Evolutionary conservation across 2,329 filamentous ascomycete species (phyloP).

Genomic region (Colletotrichum tofieldiae): DNA sequence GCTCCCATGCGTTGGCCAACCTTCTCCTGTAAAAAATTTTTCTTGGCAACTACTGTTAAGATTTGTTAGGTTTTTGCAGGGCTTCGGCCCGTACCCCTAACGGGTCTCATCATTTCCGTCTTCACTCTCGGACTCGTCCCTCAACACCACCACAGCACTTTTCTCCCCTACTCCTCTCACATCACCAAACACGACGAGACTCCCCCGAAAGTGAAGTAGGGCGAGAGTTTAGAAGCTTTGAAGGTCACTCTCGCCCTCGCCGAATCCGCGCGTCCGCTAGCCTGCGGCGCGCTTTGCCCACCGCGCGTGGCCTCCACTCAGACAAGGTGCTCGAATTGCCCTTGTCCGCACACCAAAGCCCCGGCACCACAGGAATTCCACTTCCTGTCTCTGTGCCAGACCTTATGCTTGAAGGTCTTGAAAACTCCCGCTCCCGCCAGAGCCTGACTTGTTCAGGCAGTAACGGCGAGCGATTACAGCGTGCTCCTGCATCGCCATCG

Average conservation of each 20-base stretch:
- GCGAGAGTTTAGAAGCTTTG: conserved; percentile 11
- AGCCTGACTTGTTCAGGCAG: conserved; percentile 15
- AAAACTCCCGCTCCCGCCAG: background rate
- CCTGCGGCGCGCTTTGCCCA: conserved; percentile 8
- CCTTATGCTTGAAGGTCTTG: conserved; percentile 7
- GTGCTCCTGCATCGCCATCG: background rate
- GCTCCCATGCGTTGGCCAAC: background rate
- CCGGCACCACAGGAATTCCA: background rate
- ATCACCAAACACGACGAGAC: conserved; percentile 13
- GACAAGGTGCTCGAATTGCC: too few relatives aligned
- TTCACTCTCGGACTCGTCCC: conserved; percentile 7
- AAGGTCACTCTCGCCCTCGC: conserved; percentile 13
- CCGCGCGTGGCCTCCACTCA: background rate
- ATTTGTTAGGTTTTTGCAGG: conserved; percentile 4
- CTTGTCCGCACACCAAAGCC: conserved; percentile 12
- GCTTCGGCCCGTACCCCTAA: conserved; percentile 3
- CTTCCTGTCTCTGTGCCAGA: conserved; percentile 3
- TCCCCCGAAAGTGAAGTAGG: conserved; percentile 14
- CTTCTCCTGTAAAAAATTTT: background rate
- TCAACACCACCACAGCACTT: conserved; percentile 3
- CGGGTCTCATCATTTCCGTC: conserved; percentile 10
- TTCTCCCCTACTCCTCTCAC: background rate
- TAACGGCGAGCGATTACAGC: conserved; percentile 6
- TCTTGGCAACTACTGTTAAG: conserved; percentile 9
- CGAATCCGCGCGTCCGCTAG: conserved; percentile 6